Evolutionary conservation across 2,329 filamentous ascomycete genomes (phyloP).

Genomic region (Fusarium irregulare): DNA sequence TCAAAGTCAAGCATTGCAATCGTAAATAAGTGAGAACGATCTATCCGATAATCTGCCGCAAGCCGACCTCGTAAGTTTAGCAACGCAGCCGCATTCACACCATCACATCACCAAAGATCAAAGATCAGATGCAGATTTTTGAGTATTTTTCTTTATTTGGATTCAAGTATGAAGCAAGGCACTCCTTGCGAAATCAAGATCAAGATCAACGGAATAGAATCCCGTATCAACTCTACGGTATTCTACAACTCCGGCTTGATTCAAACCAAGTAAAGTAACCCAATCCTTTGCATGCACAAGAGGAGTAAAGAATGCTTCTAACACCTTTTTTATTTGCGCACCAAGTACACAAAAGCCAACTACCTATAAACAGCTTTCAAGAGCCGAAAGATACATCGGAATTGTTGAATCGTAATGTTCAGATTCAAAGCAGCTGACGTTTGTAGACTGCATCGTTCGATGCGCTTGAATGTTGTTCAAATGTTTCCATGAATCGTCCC

Average conservation of each 20-base stretch:
- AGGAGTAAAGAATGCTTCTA: conserved; percentile 13
- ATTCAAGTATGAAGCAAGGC: neutral
- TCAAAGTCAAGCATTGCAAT: neutral
- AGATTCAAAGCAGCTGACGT: conserved; percentile 24
- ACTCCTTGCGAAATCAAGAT: neutral
- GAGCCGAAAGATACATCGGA: conserved; percentile 16
- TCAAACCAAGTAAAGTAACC: neutral
- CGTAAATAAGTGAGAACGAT: neutral
- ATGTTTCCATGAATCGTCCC: conserved; percentile 41
- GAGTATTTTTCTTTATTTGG: neutral
- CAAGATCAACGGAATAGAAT: neutral
- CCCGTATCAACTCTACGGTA: neutral
- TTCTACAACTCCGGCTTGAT: conserved; percentile 7
- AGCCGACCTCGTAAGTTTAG: neutral
- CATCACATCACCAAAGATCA: neutral
- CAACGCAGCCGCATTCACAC: neutral
- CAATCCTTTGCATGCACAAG: conserved; percentile 4
- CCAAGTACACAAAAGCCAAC: conserved; percentile 26
- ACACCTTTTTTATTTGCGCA: conserved; percentile 36
- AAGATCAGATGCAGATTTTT: neutral
- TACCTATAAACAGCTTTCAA: conserved; percentile 21
- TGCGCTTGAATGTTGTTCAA: conserved; percentile 26
- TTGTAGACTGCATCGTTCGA: conserved; percentile 12
- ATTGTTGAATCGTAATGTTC: conserved; percentile 7
- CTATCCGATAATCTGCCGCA: conserved; percentile 30